These are phyloP conservation scores for Gypsophila paniculata DNA, from an alignment of 179 eudicot genomes.

Conservation along the genomic window DNA sequence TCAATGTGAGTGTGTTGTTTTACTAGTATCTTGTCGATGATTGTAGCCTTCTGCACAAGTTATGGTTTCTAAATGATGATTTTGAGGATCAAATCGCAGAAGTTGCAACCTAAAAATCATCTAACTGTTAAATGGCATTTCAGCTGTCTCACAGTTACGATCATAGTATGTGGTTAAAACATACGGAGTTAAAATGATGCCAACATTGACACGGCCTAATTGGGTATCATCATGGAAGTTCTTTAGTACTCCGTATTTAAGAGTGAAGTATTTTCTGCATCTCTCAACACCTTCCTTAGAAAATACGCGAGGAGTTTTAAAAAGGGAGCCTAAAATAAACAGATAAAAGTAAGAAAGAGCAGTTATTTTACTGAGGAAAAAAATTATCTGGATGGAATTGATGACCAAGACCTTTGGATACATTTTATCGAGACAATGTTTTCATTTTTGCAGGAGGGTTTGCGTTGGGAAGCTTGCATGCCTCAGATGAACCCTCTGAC, in stretches of 20 bases:
- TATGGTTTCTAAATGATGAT: background rate
- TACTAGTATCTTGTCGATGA: background rate
- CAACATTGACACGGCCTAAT: background rate
- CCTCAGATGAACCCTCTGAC: constrained; percentile 35
- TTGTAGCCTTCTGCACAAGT: background rate
- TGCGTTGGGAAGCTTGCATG: constrained; percentile 46
- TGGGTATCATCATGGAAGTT: no score
- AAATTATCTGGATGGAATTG: background rate
- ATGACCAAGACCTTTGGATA: background rate
- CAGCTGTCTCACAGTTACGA: background rate
- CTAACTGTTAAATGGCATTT: background rate
- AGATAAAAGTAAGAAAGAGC: no score
- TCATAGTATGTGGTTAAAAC: background rate
- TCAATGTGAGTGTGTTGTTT: constrained; percentile 43
- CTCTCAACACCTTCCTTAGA: no score
- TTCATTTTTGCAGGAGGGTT: constrained; percentile 42
- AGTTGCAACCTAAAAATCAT: background rate
- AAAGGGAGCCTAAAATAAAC: no score
- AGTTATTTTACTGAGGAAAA: background rate
- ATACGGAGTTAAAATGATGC: no score
- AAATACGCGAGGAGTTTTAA: no score
- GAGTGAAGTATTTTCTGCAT: no score
- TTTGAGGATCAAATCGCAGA: background rate
- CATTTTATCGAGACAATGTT: background rate
- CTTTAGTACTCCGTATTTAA: no score